A percentile compares a stretch with the other conserved stretches of the same genome.
phyloP scores from a whole-genome alignment of 1,284 basidiomycete genomes.

The Xerocomus amazonicus region DNA sequence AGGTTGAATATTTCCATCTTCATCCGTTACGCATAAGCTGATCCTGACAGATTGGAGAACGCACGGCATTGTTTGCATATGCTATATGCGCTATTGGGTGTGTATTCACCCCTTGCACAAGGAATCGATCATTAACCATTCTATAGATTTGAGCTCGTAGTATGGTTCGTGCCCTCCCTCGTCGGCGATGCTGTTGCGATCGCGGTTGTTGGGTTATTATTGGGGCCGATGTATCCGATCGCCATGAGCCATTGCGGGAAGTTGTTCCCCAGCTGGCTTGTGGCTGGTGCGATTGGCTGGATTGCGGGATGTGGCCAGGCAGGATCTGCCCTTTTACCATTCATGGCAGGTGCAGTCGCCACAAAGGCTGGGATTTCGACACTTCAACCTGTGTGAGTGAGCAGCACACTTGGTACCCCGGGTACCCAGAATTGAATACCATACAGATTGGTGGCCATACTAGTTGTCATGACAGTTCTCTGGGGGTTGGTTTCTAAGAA shows the following conservation, averaged over 20 bases:
- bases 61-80: conserved; percentile 20
- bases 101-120: not conserved
- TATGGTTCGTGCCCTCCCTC: conserved; percentile 58
- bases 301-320: conserved; percentile 50
- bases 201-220: conserved; percentile 51
- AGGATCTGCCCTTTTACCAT: too few relatives aligned
- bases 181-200: conserved; percentile 51
- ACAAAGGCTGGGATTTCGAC: conserved; percentile 44
- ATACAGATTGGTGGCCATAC: conserved; percentile 41
- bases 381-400: conserved; percentile 53
- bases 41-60: conserved; percentile 25
- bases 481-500: conserved; percentile 41
- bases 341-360: conserved; percentile 54
- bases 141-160: conserved; percentile 47
- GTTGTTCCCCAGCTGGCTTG: conserved; percentile 47
- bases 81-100: conserved; percentile 34
- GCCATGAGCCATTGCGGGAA: conserved; percentile 46
- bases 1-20: conserved; percentile 9
- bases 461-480: conserved; percentile 38
- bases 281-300: conserved; percentile 52
- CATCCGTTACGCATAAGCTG: not conserved
- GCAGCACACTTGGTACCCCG: not conserved
- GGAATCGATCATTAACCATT: not conserved
- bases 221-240: conserved; percentile 55
- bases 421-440: not conserved